Evolutionary conservation across 257 asterid species (phyloP).

Genomic region (Nicotiana knightiana): DNA sequence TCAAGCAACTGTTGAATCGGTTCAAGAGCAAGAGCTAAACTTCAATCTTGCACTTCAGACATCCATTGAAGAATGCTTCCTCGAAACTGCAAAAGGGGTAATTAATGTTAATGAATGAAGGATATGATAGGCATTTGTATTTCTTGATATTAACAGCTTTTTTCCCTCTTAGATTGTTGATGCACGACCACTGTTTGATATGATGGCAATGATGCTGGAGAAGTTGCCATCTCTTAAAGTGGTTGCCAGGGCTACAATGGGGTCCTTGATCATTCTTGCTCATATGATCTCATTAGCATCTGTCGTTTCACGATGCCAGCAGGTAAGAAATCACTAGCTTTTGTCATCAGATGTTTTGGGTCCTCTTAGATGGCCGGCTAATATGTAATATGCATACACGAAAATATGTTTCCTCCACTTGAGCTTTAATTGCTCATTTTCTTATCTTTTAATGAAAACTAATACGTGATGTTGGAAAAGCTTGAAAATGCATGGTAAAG

Average conservation of each 20-base stretch:
- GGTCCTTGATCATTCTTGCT: constrained; percentile 80
- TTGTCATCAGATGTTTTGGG: background rate
- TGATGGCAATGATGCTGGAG: constrained; percentile 91
- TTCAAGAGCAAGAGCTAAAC: constrained; percentile 55
- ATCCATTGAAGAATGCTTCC: constrained; percentile 70
- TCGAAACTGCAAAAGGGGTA: constrained; percentile 97
- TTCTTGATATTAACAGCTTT: background rate
- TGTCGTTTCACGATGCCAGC: constrained; percentile 58
- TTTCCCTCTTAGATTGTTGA: constrained; percentile 55
- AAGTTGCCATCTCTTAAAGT: constrained; percentile 67
- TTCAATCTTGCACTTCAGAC: constrained; percentile 60
- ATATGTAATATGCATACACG: background rate
- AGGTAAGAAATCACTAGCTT: constrained; percentile 35
- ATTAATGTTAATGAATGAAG: constrained; percentile 11
- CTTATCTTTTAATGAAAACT: background rate
- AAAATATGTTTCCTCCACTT: background rate
- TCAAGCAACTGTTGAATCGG: constrained; percentile 75
- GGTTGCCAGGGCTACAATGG: constrained; percentile 80
- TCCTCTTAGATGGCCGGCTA: background rate
- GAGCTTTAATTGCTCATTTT: background rate
- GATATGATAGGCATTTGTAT: background rate
- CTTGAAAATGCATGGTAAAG: background rate
- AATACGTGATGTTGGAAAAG: background rate
- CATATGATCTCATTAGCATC: constrained; percentile 77
- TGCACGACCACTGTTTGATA: constrained; percentile 76